Percentiles rank a stretch among this genome's conserved stretches.
phyloP scores from a whole-genome alignment of 257 asterid species.

The Solanum paucissectum region DNA sequence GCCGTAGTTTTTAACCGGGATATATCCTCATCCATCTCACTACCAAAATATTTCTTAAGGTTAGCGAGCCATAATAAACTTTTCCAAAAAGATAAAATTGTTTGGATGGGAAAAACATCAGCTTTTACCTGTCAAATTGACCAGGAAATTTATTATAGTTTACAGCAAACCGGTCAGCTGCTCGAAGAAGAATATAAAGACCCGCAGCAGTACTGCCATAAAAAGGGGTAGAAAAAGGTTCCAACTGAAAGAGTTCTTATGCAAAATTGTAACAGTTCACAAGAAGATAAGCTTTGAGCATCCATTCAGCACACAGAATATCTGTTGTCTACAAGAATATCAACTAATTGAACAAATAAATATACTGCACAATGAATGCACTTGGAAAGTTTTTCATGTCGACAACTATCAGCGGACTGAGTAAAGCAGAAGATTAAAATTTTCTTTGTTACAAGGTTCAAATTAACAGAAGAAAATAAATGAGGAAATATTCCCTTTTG shows the following conservation, averaged over 20 bases:
- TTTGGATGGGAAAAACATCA: not conserved
- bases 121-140: constrained; percentile 73
- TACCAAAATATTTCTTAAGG: constrained; percentile 14
- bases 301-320: not conserved
- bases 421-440: not conserved
- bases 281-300: not conserved
- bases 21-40: constrained; percentile 93
- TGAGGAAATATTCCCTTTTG: not conserved
- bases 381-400: not conserved
- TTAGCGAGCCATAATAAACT: not conserved
- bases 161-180: constrained; percentile 85
- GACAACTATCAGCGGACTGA: not conserved
- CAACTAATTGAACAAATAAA: not conserved
- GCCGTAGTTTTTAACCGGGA: constrained; percentile 83
- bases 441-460: not conserved
- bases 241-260: not conserved
- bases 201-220: constrained; percentile 67
- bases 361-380: not conserved
- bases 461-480: not conserved
- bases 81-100: not conserved
- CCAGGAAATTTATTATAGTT: constrained; percentile 83
- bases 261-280: not conserved
- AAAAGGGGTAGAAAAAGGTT: constrained; percentile 1
- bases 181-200: constrained; percentile 80
- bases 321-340: not conserved